Evolutionary conservation across 148 eudicot genomes (phyloP), one percentile per base, ranked within the genome.

Genomic region (Spergularia marina): DNA sequence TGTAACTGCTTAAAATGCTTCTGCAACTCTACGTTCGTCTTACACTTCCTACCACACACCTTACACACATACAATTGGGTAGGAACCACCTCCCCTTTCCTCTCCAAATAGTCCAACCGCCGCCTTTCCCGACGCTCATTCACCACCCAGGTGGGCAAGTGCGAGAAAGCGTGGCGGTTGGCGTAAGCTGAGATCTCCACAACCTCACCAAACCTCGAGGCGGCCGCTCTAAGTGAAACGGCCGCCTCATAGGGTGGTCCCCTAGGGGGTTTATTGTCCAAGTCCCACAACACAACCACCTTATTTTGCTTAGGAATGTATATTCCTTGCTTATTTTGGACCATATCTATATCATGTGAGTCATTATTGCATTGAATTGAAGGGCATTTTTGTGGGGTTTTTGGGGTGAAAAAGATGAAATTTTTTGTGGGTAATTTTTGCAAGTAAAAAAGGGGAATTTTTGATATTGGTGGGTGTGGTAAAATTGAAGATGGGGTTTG

Each of bases 181-280:
- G 98, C 98, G 53, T 89, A 93, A 14, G 98, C 98, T 10, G 91
- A 85, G 5, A 91, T 79, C 13, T 89, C 92, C 4, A 86, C 87
- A 0, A 85, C 83, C 4, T 91, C 93, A 1, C 98, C 98, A 66
- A 93, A 86, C 41, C 65, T 69, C 40, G 79, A 66, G 9, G 96
- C 98, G 30, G 89, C 79, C 11, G 56, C 25, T 25, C 78, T 83
- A 0, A 92, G 74, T 7, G 92, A 74, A 20, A 71, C 52, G 8
- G 98, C 94, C 12, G 98, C 98, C 58, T 84, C 68, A 79, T 80
- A 91, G 0, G 98, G 98, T 5, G 94, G 89, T 1, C 96, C 96
- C 1, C 96, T 88, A 3, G 98, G 98, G 16, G 98, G 96, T 70
- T 93, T 93, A 83, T 93, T 93, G 78, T 93, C 98, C 1, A 93